Evolutionary conservation across 208 protist genomes (phyloP).

Genomic region (Acanthamoeba lenticulata): DNA sequence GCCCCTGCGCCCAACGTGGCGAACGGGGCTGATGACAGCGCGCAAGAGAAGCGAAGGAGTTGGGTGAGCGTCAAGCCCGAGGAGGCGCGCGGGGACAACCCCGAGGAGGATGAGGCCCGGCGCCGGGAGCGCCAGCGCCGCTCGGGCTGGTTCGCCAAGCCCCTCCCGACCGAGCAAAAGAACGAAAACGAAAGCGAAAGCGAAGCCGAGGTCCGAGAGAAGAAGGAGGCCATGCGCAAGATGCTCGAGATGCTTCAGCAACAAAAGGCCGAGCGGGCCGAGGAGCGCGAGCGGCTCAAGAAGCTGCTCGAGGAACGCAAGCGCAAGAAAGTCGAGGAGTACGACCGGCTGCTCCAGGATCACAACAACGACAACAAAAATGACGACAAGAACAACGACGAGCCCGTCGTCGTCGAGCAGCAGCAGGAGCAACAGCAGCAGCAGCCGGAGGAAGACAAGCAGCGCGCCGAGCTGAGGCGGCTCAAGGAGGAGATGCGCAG

Average conservation of each 20-base stretch:
- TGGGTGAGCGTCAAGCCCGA: neutral
- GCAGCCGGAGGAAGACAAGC: neutral
- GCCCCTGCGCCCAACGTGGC: too few relatives aligned
- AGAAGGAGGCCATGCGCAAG: slow-evolving; percentile 10
- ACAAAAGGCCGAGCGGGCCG: slow-evolving; percentile 21
- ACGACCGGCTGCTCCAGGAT: neutral
- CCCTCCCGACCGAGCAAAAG: too few relatives aligned
- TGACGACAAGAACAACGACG: neutral
- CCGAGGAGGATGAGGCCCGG: too few relatives aligned
- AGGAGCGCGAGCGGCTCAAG: slow-evolving; percentile 23
- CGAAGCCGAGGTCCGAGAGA: neutral
- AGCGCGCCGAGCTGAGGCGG: neutral
- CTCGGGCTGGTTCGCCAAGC: too few relatives aligned
- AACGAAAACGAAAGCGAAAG: neutral
- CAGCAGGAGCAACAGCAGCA: neutral
- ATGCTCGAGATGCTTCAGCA: neutral
- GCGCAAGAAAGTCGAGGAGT: neutral
- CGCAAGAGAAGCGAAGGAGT: too few relatives aligned
- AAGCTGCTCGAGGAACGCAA: slow-evolving; percentile 3
- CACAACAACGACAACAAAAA: neutral
- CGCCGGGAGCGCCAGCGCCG: too few relatives aligned
- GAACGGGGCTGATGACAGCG: too few relatives aligned
- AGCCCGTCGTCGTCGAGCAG: neutral
- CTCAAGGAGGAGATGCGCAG: slow-evolving; percentile 9
- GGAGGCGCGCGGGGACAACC: neutral